These are phyloP conservation scores for Panicum virgatum DNA, from an alignment of 202 grass and related monocot genomes.

Conservation along the genomic window DNA sequence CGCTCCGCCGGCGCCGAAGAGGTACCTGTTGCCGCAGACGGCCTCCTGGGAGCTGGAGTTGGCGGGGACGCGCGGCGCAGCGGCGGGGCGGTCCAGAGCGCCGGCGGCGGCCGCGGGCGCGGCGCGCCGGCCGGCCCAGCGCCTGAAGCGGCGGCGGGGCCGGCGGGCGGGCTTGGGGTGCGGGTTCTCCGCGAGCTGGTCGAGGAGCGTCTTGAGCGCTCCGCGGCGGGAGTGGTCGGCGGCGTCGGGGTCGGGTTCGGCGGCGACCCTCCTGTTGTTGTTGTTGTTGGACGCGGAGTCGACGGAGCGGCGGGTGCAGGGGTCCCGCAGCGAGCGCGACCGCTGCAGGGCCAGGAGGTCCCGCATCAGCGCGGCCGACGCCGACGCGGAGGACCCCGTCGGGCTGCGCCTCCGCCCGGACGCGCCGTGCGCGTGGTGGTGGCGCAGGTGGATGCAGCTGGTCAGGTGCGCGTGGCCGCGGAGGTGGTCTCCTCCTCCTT, in stretches of 20 bases:
- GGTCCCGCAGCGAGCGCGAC: slow-evolving; percentile 75
- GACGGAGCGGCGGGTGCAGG: slow-evolving; percentile 66
- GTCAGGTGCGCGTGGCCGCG: slow-evolving; percentile 75
- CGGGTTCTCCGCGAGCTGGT: slow-evolving; percentile 57
- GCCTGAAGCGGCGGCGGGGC: slow-evolving; percentile 53
- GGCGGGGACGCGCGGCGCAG: slow-evolving; percentile 30
- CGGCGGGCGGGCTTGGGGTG: slow-evolving; percentile 25
- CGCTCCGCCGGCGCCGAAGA: slow-evolving; percentile 18
- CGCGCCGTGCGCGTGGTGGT: slow-evolving; percentile 50
- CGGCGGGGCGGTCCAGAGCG: slow-evolving; percentile 11
- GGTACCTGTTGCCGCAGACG: slow-evolving; percentile 57
- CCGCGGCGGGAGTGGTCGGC: slow-evolving; percentile 5
- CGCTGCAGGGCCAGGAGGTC: slow-evolving; percentile 85
- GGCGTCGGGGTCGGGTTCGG: slow-evolving; percentile 25
- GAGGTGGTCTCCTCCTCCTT: slow-evolving; percentile 41
- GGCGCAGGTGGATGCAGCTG: slow-evolving; percentile 83
- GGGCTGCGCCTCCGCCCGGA: slow-evolving; percentile 49
- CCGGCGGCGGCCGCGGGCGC: not conserved
- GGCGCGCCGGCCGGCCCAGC: slow-evolving; percentile 21
- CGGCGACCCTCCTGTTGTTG: slow-evolving; percentile 28
- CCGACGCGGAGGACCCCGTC: slow-evolving; percentile 41
- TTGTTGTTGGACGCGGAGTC: slow-evolving; percentile 56
- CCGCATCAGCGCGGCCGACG: slow-evolving; percentile 63
- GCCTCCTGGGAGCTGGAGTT: slow-evolving; percentile 66
- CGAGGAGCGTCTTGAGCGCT: slow-evolving; percentile 58